Base-by-base conservation (phyloP, 352 stramenopile species). In the Phytophthora vignae region DNA sequence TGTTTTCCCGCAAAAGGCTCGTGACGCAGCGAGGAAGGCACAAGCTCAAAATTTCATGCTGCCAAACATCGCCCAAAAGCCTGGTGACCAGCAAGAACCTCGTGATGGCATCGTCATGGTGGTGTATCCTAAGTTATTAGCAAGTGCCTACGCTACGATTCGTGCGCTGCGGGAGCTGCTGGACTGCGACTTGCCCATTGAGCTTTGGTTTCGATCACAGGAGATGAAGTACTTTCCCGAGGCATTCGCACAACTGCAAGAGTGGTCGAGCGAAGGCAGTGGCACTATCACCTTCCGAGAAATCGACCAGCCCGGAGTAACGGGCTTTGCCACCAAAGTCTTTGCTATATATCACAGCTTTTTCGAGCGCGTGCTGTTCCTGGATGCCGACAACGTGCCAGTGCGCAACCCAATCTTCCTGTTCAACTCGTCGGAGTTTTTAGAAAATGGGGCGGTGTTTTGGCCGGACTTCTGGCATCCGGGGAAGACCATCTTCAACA, bases 391-490 rank as follows among this genome's bases (percentile, higher is more conserved):
- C 55, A 91, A 91, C 44, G 59, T 84, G 7, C 81, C 81, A 0
- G 81, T 78, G 46, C 62, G 54, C 2, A 64, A 90, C 33, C 83
- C 83, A 42, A 85, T 48, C 19, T 87, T 83, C n/a, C 36, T 91
- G 27, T 91, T 91, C 71, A 53, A 67, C 1, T 68, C 67, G 0
- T 31, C 36, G 2, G 79, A 82, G 42, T 91, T 86, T 49, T 29
- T 46, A 10, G 36, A 67, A 9, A 78, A 57, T 3, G 83, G 84
- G 0, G 83, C 86, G 7, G 40, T 93, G 3, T 92, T 93, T 63
- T 93, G 84, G 84, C 85, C 85, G 2, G 85, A 92, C 54, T 90
- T 90, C 55, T 92, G 81, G 81, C 83, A 91, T 57, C 79, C 82
- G 14, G 55, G 21, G 36, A 74, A 84, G 31, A 83, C 79, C 5